Evolutionary conservation across 73 alveolate genomes (phyloP).

Genomic region (Paramecium biaurelia): DNA sequence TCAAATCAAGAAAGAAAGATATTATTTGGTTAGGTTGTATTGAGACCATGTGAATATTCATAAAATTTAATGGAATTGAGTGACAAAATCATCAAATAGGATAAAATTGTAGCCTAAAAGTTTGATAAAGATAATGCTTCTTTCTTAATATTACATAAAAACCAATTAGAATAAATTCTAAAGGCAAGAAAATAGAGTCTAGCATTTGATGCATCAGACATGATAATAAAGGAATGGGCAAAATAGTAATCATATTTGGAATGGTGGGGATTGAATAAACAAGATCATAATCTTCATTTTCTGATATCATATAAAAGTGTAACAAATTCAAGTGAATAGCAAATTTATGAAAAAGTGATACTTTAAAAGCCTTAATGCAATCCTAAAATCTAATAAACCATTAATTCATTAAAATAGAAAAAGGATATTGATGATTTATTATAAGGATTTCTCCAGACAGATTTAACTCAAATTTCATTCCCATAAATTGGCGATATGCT

Average conservation of each 20-base stretch:
- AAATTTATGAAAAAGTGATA: not conserved
- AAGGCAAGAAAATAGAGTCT: not conserved
- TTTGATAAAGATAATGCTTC: not conserved
- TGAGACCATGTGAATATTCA: not conserved
- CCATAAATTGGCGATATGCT: not conserved
- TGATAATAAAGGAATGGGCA: not conserved
- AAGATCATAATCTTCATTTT: not conserved
- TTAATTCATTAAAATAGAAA: not conserved
- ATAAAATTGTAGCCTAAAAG: not conserved
- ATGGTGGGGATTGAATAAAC: conserved; percentile 9
- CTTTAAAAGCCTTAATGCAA: not conserved
- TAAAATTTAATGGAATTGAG: not conserved
- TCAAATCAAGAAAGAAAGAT: not conserved
- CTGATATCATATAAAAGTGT: not conserved
- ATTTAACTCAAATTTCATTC: not conserved
- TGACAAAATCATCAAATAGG: not conserved
- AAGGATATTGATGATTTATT: conserved; percentile 1
- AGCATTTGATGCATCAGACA: not conserved
- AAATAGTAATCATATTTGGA: not conserved
- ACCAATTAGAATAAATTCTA: not conserved
- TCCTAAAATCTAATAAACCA: not conserved
- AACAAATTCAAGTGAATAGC: not conserved
- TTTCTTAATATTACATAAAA: not conserved
- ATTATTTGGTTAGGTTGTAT: not conserved
- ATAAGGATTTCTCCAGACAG: not conserved